Evolutionary conservation across 2,329 filamentous ascomycete genomes (phyloP).

Genomic region (Colletotrichum sp.): DNA sequence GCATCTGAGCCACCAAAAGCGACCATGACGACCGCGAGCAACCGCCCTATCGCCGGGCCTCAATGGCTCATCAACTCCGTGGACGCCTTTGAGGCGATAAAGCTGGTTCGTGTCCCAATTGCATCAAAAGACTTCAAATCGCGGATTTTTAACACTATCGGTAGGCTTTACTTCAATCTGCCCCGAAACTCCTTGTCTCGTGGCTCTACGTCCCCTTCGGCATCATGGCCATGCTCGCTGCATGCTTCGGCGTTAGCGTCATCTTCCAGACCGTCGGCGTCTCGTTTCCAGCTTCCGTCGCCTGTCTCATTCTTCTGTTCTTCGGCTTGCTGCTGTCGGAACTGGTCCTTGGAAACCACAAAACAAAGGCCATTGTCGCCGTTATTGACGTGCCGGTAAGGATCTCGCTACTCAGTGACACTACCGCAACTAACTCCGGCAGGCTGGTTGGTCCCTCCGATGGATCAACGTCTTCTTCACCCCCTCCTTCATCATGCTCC

Average conservation of each 20-base stretch:
- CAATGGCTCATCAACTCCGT: background rate
- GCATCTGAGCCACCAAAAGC: background rate
- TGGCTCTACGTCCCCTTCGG: constrained; percentile 59
- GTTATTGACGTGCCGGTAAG: constrained; percentile 60
- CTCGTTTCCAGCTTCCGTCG: constrained; percentile 65
- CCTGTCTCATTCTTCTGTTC: constrained; percentile 61
- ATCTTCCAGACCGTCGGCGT: constrained; percentile 50
- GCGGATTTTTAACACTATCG: background rate
- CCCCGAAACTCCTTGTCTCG: constrained; percentile 31
- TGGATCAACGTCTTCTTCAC: constrained; percentile 67
- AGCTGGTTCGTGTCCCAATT: background rate
- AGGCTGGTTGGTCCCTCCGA: constrained; percentile 62
- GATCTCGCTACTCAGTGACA: background rate
- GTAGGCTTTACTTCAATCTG: constrained; percentile 6
- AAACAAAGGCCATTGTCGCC: constrained; percentile 51
- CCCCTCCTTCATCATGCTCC: constrained; percentile 63
- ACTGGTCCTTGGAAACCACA: constrained; percentile 49
- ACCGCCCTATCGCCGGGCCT: background rate
- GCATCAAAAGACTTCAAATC: fast-evolving
- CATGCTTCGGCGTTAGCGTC: constrained; percentile 49
- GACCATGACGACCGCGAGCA: background rate
- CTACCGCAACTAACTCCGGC: background rate
- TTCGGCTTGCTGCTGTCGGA: constrained; percentile 53
- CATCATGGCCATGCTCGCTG: constrained; percentile 42
- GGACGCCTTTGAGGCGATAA: constrained; percentile 2